phyloP scores from a whole-genome alignment of 768 basidiomycete species.

The Coprinellus aureogranulatus region DNA sequence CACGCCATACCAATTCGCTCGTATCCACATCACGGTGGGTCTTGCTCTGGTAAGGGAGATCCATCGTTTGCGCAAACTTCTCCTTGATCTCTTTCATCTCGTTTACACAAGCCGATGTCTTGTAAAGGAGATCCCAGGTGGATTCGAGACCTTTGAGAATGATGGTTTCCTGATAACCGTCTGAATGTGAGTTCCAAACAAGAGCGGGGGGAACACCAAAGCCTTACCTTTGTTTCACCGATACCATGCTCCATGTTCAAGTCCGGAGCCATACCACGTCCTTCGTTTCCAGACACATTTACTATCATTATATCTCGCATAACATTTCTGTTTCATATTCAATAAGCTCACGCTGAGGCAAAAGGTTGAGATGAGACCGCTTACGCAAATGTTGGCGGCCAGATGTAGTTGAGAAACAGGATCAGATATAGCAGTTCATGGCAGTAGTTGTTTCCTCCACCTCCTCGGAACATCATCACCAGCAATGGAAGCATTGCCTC shows the following conservation, averaged over 20 bases:
- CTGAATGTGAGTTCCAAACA: neutral
- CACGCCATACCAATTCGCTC: neutral
- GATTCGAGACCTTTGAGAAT: neutral
- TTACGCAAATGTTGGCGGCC: conserved; percentile 25
- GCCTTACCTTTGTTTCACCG: conserved; percentile 14
- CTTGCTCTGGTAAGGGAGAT: neutral
- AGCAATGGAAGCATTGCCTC: neutral
- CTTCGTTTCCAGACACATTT: conserved; percentile 22
- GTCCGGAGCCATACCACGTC: conserved; percentile 26
- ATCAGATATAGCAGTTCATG: conserved; percentile 17
- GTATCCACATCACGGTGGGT: neutral
- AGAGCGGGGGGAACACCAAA: no score
- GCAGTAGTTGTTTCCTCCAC: conserved; percentile 1
- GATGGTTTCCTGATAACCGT: conserved; percentile 13
- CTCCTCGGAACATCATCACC: neutral
- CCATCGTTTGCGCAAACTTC: neutral
- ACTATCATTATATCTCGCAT: conserved; percentile 30
- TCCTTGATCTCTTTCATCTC: neutral
- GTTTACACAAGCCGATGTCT: neutral
- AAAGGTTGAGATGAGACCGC: neutral
- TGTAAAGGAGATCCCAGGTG: neutral
- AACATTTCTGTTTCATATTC: conserved; percentile 13
- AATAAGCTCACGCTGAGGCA: neutral
- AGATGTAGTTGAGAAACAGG: conserved; percentile 23
- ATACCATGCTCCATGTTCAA: conserved; percentile 24